A percentile compares a stretch with the other conserved stretches of the same genome.
Evolutionary conservation across 805 yeast genomes (phyloP).

Genomic region (Scheffersomyces ergatensis): DNA sequence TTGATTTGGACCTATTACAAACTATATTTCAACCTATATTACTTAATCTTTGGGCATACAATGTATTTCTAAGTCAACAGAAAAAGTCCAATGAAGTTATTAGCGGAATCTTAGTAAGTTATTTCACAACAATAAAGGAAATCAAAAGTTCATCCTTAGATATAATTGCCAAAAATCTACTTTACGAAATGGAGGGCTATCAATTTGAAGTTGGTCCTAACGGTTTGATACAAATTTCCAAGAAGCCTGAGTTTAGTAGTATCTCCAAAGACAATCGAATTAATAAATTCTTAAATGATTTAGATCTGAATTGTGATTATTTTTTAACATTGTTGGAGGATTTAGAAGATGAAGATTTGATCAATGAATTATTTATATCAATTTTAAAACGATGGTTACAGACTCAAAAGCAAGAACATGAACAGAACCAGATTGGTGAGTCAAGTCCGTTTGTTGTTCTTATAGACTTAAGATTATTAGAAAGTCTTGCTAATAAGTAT

Average conservation of each 20-base stretch:
- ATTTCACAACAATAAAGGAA: constrained; percentile 20
- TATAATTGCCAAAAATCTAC: constrained; percentile 29
- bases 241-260: constrained; percentile 1
- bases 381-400: constrained; percentile 63
- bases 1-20: constrained; percentile 20
- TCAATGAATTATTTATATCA: constrained; percentile 46
- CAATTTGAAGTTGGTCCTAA: constrained; percentile 41
- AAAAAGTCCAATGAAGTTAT: constrained; percentile 33
- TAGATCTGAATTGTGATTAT: constrained; percentile 23
- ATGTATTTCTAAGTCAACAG: constrained; percentile 28
- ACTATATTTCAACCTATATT: constrained; percentile 29
- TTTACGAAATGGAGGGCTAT: constrained; percentile 35
- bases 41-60: constrained; percentile 44
- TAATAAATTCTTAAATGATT: constrained; percentile 20
- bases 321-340: constrained; percentile 45
- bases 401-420: background rate
- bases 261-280: constrained; percentile 22
- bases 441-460: constrained; percentile 54
- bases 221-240: constrained; percentile 28
- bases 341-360: constrained; percentile 42
- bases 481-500: constrained; percentile 55
- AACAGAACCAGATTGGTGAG: constrained; percentile 15
- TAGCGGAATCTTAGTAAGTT: constrained; percentile 36
- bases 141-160: constrained; percentile 21
- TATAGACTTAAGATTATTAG: constrained; percentile 63